These are phyloP conservation scores for Rhazya stricta DNA, from an alignment of 257 asterid species.

Conservation along the genomic window DNA sequence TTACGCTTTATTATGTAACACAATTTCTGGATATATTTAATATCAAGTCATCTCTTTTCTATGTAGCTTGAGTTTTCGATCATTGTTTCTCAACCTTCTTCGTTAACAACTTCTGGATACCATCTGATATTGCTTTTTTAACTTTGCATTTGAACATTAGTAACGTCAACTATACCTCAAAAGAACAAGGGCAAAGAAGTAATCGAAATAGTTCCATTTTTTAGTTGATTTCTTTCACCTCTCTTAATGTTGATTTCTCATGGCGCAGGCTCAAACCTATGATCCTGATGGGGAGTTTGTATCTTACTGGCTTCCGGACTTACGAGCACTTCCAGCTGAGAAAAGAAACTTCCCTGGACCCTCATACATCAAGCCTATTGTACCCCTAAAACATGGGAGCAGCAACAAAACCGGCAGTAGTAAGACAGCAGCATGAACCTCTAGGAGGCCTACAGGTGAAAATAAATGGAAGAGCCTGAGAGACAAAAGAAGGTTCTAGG, in stretches of 20 bases:
- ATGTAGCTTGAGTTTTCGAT: no score
- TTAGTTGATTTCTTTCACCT: neutral
- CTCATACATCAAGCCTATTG: slow-evolving; percentile 58
- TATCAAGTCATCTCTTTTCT: no score
- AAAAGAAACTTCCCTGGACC: slow-evolving; percentile 66
- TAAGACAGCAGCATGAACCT: slow-evolving; percentile 19
- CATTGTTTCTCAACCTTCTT: neutral
- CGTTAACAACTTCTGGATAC: neutral
- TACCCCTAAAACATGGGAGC: slow-evolving; percentile 63
- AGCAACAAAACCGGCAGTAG: slow-evolving; percentile 31
- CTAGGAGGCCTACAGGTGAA: slow-evolving; percentile 34
- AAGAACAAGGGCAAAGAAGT: neutral
- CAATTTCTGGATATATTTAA: neutral
- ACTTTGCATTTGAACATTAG: neutral
- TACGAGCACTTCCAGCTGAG: slow-evolving; percentile 60
- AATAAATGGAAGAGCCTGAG: slow-evolving; percentile 30
- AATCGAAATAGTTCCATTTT: neutral
- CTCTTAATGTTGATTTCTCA: neutral
- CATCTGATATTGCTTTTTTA: neutral
- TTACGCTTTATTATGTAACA: no score
- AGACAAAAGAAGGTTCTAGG: slow-evolving; percentile 20
- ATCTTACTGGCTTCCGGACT: slow-evolving; percentile 74
- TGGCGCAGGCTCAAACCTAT: slow-evolving; percentile 73
- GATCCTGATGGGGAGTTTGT: slow-evolving; percentile 86
- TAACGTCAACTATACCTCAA: neutral